Evolutionary conservation across 1,284 basidiomycete species (phyloP).

Genomic region (Leccinum insolens): DNA sequence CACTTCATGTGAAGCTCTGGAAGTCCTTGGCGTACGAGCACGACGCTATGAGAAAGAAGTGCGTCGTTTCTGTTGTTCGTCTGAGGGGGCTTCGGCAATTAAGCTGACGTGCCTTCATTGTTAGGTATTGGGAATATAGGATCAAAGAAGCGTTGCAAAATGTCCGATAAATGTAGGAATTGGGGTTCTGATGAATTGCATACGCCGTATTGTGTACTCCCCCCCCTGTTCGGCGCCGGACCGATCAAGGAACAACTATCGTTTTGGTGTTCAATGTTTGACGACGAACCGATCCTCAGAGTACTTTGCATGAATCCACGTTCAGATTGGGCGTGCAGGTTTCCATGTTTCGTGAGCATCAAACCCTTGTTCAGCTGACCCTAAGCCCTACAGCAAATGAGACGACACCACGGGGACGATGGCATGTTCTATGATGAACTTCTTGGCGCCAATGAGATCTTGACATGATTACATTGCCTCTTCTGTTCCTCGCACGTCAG

Average conservation of each 20-base stretch:
- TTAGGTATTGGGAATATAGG: constrained; percentile 49
- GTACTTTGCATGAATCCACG: not conserved
- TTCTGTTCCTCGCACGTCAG: no score
- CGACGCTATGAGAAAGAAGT: constrained; percentile 83
- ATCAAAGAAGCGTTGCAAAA: constrained; percentile 45
- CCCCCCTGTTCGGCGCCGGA: not conserved
- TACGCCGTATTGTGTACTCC: constrained; percentile 1
- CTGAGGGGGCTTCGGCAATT: constrained; percentile 27
- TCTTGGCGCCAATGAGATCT: constrained; percentile 55
- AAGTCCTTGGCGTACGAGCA: constrained; percentile 68
- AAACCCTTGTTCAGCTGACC: constrained; percentile 58
- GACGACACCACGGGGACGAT: constrained; percentile 73
- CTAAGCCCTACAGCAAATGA: constrained; percentile 72
- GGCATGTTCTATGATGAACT: constrained; percentile 67
- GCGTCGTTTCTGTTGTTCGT: constrained; percentile 30
- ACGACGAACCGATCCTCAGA: not conserved
- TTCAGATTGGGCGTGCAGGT: not conserved
- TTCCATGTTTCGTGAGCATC: not conserved
- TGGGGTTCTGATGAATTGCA: constrained; percentile 9
- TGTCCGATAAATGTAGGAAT: constrained; percentile 23
- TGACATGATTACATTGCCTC: no score
- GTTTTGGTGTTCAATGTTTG: not conserved
- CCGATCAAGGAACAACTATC: constrained; percentile 4
- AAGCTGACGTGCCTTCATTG: constrained; percentile 23
- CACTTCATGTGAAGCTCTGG: constrained; percentile 56